Evolutionary conservation across 768 basidiomycete genomes (phyloP), one percentile per base, ranked within the genome.

Genomic region (Amanita subjunquillea): DNA sequence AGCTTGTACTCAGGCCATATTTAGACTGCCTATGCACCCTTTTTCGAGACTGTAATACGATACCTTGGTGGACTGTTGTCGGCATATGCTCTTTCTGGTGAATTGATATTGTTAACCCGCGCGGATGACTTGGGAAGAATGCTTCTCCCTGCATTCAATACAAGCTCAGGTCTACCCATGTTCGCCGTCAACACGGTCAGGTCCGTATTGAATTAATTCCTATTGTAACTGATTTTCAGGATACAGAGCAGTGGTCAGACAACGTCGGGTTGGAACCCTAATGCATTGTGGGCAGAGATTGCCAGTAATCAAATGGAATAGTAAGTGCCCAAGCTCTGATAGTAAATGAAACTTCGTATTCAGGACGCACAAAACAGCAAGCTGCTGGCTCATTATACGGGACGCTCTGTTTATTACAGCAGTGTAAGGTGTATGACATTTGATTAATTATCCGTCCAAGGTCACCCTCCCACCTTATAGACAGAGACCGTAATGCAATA

Each of bases 11-110:
- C 38, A 34, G 30, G 39, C 38, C n/a, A 13, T 13, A 39, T 6
- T 30, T 42, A 64, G 67, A 45, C 37, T 54, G 60, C 64, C 36
- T 70, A 66, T 63, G 71, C 63, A 0, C 80, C 79, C 1, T 85
- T 85, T 63, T 86, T 87, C 54, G 85, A 91, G 70, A 90, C 87
- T 0, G 81, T 83, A 48, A 92, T 91, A 50, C 82, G 91, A 20
- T 83, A 92, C 58, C 74, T 94, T 2, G 91, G 91, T 1, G 91
- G 91, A 3, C 72, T 92, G 3, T 71, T 92, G 4, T 85, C 84
- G 7, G 86, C 89, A 0, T 85, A 91, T 56, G 82, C 89, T 1
- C 71, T 93, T 1, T 85, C 87, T 1, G 73, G 70, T 5, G 78
- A 90, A 49, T 65, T 74, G 1, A 61, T 85, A 15, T 72, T 87